Evolutionary conservation across 495 filamentous ascomycete genomes (phyloP).

Genomic region (Viridothelium virens): DNA sequence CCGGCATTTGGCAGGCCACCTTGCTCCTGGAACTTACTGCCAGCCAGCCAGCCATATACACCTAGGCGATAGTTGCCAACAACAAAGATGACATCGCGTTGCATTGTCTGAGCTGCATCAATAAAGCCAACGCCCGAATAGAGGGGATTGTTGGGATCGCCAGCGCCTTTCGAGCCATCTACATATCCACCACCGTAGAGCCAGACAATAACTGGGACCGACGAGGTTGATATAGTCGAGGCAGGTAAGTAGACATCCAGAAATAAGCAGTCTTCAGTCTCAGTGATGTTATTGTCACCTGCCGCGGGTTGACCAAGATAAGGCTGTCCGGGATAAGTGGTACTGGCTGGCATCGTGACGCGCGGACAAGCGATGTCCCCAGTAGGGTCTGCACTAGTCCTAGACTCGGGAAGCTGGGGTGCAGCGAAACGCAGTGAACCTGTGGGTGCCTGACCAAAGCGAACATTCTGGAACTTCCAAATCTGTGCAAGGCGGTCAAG

Average conservation of each 20-base stretch:
- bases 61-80: conserved; percentile 69
- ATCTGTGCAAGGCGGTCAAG: background rate
- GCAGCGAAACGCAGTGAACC: background rate
- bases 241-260: conserved; percentile 62
- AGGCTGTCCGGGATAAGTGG: background rate
- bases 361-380: background rate
- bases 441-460: conserved; percentile 15
- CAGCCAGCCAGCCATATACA: conserved; percentile 63
- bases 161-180: conserved; percentile 33
- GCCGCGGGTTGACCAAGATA: background rate
- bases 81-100: conserved; percentile 56
- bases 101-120: conserved; percentile 39
- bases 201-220: conserved; percentile 62
- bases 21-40: conserved; percentile 41
- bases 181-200: conserved; percentile 71
- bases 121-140: conserved; percentile 58
- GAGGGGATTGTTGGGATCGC: conserved; percentile 46
- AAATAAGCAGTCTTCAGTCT: conserved; percentile 64
- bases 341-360: background rate
- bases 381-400: background rate
- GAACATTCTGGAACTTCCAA: conserved; percentile 17
- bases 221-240: conserved; percentile 39
- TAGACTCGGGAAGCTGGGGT: background rate
- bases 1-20: conserved; percentile 58
- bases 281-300: background rate